phyloP scores from a whole-genome alignment of 73 alveolate species.

The Halteria grandinella region DNA sequence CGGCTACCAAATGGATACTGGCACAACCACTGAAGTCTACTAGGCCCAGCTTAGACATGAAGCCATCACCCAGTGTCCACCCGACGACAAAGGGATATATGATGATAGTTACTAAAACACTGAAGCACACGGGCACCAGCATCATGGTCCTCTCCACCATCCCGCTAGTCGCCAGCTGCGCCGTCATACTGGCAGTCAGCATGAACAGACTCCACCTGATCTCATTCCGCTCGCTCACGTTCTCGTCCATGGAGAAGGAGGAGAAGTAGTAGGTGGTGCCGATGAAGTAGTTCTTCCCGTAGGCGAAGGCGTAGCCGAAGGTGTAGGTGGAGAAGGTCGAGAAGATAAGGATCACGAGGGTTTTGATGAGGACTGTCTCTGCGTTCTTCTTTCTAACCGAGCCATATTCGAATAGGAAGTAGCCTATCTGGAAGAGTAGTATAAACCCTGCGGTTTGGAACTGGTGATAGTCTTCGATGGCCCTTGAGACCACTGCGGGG shows the following conservation, averaged over 20 bases:
- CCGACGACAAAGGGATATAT: conserved; percentile 71
- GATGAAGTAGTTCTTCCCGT: conserved; percentile 41
- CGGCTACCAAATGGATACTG: conserved; percentile 66
- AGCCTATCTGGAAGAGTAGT: conserved; percentile 31
- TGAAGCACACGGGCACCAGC: conserved; percentile 30
- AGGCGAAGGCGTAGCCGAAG: conserved; percentile 48
- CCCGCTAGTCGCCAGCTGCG: conserved; percentile 21
- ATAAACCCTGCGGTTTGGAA: conserved; percentile 32
- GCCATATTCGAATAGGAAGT: conserved; percentile 67
- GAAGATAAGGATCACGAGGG: conserved; percentile 35
- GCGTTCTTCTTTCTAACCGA: conserved; percentile 75
- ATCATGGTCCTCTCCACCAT: conserved; percentile 15
- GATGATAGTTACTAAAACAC: conserved; percentile 27
- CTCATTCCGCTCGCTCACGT: conserved; percentile 13
- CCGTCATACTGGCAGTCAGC: conserved; percentile 47
- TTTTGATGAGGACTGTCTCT: conserved; percentile 66
- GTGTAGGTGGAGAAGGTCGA: conserved; percentile 17
- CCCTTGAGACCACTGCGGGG: conserved; percentile 40
- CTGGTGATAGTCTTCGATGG: not conserved
- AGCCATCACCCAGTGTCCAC: conserved; percentile 82
- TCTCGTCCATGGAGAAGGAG: not conserved
- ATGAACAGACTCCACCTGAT: conserved; percentile 19
- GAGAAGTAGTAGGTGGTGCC: conserved; percentile 39
- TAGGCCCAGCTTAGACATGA: conserved; percentile 54
- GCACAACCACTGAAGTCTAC: conserved; percentile 64